Conservation (phyloP, 2,329 filamentous ascomycete genomes). For the Macroventuria anomochaeta region DNA sequence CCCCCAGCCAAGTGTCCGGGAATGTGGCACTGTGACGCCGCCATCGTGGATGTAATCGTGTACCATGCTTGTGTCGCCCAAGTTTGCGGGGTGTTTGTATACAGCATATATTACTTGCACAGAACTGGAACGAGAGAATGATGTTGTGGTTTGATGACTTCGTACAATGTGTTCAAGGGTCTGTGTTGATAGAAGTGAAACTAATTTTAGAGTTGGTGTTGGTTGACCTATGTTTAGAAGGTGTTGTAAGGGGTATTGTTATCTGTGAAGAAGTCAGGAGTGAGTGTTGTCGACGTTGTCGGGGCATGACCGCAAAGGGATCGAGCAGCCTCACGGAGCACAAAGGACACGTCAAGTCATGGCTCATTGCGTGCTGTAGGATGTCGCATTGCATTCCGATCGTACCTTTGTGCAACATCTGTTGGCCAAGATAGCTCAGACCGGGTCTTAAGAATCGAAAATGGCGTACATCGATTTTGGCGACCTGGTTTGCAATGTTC, state of each 20-base stretch:
- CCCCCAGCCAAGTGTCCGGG: slow-evolving; percentile 42
- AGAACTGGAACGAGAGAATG: not conserved
- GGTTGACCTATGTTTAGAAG: not conserved
- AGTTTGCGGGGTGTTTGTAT: slow-evolving; percentile 24
- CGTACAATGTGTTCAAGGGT: not conserved
- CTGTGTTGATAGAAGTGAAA: not conserved
- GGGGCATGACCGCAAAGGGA: not conserved
- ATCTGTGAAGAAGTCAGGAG: not conserved
- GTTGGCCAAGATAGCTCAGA: slow-evolving; percentile 11
- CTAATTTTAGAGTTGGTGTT: not conserved
- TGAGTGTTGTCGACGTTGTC: not conserved
- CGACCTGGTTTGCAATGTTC: slow-evolving; percentile 5
- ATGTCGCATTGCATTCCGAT: slow-evolving; percentile 28
- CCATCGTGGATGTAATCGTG: slow-evolving; percentile 38
- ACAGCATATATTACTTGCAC: slow-evolving; percentile 8
- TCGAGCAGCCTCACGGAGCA: not conserved
- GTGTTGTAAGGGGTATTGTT: not conserved
- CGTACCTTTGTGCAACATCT: slow-evolving; percentile 17
- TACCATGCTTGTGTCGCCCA: slow-evolving; percentile 34
- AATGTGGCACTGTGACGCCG: slow-evolving; percentile 46
- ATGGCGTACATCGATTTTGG: not conserved
- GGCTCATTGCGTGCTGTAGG: slow-evolving; percentile 7
- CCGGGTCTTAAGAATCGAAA: slow-evolving; percentile 7
- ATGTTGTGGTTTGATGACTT: not conserved
- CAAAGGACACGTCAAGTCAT: slow-evolving; percentile 10